Evolutionary conservation across 2,329 filamentous ascomycete species (phyloP).

Genomic region (Epichloe sp.): DNA sequence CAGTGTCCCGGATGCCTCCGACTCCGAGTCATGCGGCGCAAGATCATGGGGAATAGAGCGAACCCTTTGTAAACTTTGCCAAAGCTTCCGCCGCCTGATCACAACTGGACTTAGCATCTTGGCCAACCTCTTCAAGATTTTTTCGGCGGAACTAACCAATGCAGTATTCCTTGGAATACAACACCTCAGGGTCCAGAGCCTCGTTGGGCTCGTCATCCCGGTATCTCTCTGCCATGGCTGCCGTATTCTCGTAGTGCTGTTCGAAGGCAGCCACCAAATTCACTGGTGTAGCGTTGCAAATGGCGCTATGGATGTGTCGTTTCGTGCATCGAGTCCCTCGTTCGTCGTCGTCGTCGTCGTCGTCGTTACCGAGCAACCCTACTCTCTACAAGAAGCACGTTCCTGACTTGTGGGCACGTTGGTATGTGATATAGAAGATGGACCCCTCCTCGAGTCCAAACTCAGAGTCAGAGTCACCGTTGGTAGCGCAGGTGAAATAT

Average conservation of each 20-base stretch:
- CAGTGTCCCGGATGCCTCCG: neutral
- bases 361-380: neutral
- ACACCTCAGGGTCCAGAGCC: conserved; percentile 64
- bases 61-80: conserved; percentile 98
- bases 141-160: conserved; percentile 46
- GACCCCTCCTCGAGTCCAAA: neutral
- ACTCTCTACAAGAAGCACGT: neutral
- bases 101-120: conserved; percentile 14
- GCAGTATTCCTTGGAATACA: conserved; percentile 89
- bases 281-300: neutral
- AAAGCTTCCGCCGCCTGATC: conserved; percentile 82
- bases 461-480: neutral
- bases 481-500: neutral
- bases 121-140: neutral
- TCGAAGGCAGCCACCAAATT: neutral
- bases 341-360: neutral
- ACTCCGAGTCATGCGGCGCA: neutral
- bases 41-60: neutral
- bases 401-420: neutral
- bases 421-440: neutral
- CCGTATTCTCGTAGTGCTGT: neutral
- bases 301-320: neutral
- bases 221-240: conserved; percentile 34
- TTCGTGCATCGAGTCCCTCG: neutral
- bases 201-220: conserved; percentile 36